Conservation (phyloP, 352 stramenopile genomes). For the Pythium guiyangense region DNA sequence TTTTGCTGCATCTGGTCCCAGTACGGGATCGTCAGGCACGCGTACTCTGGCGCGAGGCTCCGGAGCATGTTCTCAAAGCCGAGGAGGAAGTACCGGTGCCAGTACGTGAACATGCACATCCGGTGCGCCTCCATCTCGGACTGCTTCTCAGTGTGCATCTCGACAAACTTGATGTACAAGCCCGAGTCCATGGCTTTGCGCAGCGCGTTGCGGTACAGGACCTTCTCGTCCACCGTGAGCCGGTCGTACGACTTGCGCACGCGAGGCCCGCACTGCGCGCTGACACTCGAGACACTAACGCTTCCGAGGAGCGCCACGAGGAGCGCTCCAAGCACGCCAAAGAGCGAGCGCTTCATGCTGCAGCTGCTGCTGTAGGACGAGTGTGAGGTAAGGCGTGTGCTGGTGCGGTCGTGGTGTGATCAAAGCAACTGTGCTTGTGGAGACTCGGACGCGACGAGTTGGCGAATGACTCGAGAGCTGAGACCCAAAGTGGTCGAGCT, state of each 20-base stretch:
- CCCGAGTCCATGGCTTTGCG: conserved; percentile 32
- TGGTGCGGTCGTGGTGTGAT: no score
- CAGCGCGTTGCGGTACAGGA: conserved; percentile 28
- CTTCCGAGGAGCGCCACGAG: no score
- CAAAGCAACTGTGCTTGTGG: no score
- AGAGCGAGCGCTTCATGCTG: no score
- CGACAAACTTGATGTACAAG: conserved; percentile 45
- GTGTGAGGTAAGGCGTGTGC: no score
- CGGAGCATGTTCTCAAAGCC: conserved; percentile 77
- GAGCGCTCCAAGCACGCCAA: no score
- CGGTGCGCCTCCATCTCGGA: conserved; percentile 45
- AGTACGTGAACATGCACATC: conserved; percentile 71
- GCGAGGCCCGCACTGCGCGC: no score
- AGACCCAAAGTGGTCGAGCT: no score
- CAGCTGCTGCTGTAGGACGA: no score
- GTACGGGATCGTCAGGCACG: conserved; percentile 54
- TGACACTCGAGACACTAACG: no score
- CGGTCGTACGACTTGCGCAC: conserved; percentile 48
- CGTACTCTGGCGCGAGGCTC: conserved; percentile 26
- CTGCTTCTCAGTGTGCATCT: conserved; percentile 46
- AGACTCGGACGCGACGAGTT: no score
- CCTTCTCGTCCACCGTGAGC: conserved; percentile 30
- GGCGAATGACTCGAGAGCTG: no score
- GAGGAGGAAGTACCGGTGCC: conserved; percentile 57
- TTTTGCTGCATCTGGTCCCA: conserved; percentile 45